Evolutionary conservation across 129 eudicot species (phyloP).

Genomic region (Chrysanthemum makinoi): DNA sequence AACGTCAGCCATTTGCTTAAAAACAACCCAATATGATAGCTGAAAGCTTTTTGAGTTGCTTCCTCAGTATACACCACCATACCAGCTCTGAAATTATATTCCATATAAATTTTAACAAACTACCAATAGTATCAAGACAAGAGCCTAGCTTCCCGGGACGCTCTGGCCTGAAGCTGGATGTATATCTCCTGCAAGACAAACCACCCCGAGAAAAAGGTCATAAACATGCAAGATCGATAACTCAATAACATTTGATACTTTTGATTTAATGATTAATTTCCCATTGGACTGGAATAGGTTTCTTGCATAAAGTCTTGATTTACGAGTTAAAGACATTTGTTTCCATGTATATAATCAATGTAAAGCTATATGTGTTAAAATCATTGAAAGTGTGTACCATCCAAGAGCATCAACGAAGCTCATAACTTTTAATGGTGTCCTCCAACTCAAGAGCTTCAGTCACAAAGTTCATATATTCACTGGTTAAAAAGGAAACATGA

Average conservation of each 20-base stretch:
- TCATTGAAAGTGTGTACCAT: slow-evolving; percentile 33
- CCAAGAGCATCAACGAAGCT: slow-evolving; percentile 49
- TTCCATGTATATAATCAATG: neutral
- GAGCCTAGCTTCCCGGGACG: too few species aligned
- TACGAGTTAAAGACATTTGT: neutral
- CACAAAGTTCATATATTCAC: slow-evolving; percentile 81
- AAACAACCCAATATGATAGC: too few species aligned
- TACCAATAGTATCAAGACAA: too few species aligned
- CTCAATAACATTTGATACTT: neutral
- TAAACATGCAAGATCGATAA: too few species aligned
- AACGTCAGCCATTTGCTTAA: neutral
- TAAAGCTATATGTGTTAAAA: neutral
- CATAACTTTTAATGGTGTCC: slow-evolving; percentile 83
- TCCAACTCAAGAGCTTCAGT: slow-evolving; percentile 88
- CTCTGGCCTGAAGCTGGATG: too few species aligned
- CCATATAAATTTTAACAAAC: too few species aligned
- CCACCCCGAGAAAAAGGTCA: too few species aligned
- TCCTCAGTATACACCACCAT: too few species aligned
- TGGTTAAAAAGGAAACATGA: slow-evolving; percentile 29
- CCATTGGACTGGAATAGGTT: neutral
- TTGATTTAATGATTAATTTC: neutral
- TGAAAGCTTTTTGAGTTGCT: too few species aligned
- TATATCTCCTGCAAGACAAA: too few species aligned
- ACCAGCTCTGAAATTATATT: too few species aligned
- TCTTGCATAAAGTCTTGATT: slow-evolving; percentile 4